Base-by-base conservation (phyloP, 306 rosid species). In the Prinsepia uniflora region DNA sequence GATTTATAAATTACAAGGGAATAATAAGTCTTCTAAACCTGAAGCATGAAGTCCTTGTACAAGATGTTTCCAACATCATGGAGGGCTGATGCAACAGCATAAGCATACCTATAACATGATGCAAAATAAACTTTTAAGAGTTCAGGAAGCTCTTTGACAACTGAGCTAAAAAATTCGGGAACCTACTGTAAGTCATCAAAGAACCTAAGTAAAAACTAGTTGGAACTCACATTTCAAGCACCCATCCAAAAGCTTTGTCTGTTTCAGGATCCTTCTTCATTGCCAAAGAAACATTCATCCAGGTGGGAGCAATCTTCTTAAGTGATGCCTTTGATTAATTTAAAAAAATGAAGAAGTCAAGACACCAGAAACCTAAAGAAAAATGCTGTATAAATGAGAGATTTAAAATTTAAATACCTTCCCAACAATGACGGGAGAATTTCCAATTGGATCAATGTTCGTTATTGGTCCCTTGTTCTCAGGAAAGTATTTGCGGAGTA, bases 241-340 rank as follows among this genome's bases (percentile, higher is more conserved):
- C 99, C 99, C 99, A 95, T 70, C 99, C 99, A 77, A 95, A 95
- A 82, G 99, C 96, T 77, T 88, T 91, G 75, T 95, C 99, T 18
- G 99, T 75, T 82, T 91, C 96, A 73, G 99, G 99, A 82, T 95
- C 97, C 79, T 91, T 89, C 85, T 95, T 95, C 99, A 95, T 95
- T 43, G 96, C 97, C 83, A 95, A 69, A 68, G 99, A 95, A 76
- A 95, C 68, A 81, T 95, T 95, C 99, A 95, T 95, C 99, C 99
- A 95, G 73, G 97, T 91, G 44, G 97, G 99, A 76, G 99, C 99
- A 86, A 95, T 95, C 88, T 87, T 91, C 86, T 88, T 89, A 56
- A 95, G 99, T 59, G 87, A 81, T 75, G 87, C 88, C 99, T 95
- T 75, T 69, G 8, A 75, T 58, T 53, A 70, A 78, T n/a, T 69